A percentile compares a stretch with the other conserved stretches of the same genome.
Evolutionary conservation across 768 basidiomycete species (phyloP).

Genomic region (Boletus barrowsii): DNA sequence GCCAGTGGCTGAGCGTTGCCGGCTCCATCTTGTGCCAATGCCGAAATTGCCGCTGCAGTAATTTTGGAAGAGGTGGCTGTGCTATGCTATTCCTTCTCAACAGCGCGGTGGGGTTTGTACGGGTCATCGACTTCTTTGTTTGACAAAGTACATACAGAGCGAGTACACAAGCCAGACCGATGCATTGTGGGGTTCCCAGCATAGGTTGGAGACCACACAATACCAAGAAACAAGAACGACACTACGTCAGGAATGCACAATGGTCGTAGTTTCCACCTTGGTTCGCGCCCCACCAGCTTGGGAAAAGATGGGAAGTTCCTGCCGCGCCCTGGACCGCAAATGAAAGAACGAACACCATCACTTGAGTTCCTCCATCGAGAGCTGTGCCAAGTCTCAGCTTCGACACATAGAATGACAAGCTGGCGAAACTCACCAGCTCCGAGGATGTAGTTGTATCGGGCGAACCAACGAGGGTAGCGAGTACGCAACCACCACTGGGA

Average conservation of each 20-base stretch:
- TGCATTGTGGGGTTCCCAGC: background rate
- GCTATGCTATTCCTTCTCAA: no score
- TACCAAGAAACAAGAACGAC: background rate
- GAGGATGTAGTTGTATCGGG: constrained; percentile 62
- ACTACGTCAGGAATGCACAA: constrained; percentile 22
- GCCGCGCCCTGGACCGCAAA: constrained; percentile 51
- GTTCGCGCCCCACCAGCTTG: constrained; percentile 58
- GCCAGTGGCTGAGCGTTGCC: no score
- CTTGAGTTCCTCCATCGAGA: constrained; percentile 41
- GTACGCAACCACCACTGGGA: constrained; percentile 61
- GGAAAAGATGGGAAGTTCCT: constrained; percentile 48
- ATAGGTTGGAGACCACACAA: background rate
- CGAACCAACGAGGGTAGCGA: constrained; percentile 64
- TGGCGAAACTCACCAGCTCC: constrained; percentile 46
- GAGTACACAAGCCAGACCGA: background rate
- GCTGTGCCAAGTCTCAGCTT: constrained; percentile 14
- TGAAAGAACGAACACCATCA: constrained; percentile 55
- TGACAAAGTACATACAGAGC: no score
- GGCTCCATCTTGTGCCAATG: no score
- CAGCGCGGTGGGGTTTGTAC: no score
- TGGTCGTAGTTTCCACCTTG: constrained; percentile 42
- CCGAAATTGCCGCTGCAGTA: no score
- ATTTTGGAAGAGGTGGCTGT: no score
- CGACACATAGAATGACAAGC: background rate
- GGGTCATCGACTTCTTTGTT: no score